Conservation (phyloP, 1,139 yeast genomes). For the Torulaspora pretoriensis region DNA sequence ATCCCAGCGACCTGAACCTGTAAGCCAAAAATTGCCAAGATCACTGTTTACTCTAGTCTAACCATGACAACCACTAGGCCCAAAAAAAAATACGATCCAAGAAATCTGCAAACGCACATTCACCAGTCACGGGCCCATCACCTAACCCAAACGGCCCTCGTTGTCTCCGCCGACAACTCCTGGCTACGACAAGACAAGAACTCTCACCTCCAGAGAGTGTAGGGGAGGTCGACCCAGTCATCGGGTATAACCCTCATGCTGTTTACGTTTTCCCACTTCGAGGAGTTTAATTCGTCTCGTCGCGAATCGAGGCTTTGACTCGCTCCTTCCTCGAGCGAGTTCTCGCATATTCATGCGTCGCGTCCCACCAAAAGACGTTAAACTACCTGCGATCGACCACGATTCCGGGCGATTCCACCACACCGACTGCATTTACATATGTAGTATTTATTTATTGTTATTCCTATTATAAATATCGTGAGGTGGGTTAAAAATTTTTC, state of each 20-base stretch:
- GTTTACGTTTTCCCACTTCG: constrained; percentile 1
- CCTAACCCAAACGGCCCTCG: too few relatives aligned
- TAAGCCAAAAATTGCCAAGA: too few relatives aligned
- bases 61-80: too few relatives aligned
- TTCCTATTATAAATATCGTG: constrained; percentile 3
- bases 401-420: constrained; percentile 1
- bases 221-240: neutral
- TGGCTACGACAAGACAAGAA: too few relatives aligned
- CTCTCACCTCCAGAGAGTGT: neutral
- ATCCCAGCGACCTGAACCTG: too few relatives aligned
- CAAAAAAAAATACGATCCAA: too few relatives aligned
- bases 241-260: neutral
- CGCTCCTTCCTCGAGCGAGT: neutral
- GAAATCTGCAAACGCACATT: too few relatives aligned
- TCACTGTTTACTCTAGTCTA: too few relatives aligned
- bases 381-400: too few relatives aligned
- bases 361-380: neutral
- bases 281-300: neutral
- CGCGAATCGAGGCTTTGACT: neutral
- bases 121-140: too few relatives aligned
- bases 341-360: constrained; percentile 1
- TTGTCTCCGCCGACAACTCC: too few relatives aligned
- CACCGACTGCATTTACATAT: neutral
- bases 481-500: neutral
- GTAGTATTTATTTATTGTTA: too few relatives aligned